Evolutionary conservation across 495 filamentous ascomycete genomes (phyloP), one percentile per base, ranked within the genome.

Genomic region (Aspergillus conjunctus): DNA sequence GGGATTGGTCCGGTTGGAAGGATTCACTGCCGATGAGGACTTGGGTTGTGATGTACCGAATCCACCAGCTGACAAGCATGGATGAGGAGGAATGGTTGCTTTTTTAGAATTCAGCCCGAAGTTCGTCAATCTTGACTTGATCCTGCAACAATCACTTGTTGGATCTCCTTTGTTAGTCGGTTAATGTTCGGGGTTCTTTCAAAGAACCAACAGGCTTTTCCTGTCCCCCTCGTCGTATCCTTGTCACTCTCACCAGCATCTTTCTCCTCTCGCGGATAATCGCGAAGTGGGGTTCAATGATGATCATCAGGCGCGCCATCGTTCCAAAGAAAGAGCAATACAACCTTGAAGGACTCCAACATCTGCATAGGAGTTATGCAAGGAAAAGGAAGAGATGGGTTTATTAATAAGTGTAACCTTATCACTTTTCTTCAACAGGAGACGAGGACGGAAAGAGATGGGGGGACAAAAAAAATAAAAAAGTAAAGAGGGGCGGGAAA

Each of bases 81-180:
- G 44, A 46, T 48, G 44, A 26, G 2, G 26, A 26, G 5, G 2
- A 48, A 48, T 48, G 44, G 44, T 48, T 48, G 44, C 44, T 48
- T 48, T 48, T 48, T 48, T 48, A 17, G 44, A 48, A 48, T 48
- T 48, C 44, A 48, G 44, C 44, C 44, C 44, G 44, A 48, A 9
- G 44, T 48, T 48, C 44, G 44, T 48, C 44, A 48, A 48, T 48
- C 44, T 48, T 18, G 21, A 11, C 17, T 48, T 48, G 21, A 22
- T 48, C n/a, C 44, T 48, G 44, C 44, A 17, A 48, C 44, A 48
- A 48, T 48, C n/a, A 5, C 17, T 17, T 1, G 3, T 11, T 48
- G 15, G 18, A 48, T 48, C 44, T 48, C n/a, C 17, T 18, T 9
- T 20, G 10, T 21, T 18, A 20, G 5, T 18, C n/a, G 8, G 44